Base-by-base conservation (phyloP, 164 flowering plant genomes). In the Magnolia kwangsiensis region DNA sequence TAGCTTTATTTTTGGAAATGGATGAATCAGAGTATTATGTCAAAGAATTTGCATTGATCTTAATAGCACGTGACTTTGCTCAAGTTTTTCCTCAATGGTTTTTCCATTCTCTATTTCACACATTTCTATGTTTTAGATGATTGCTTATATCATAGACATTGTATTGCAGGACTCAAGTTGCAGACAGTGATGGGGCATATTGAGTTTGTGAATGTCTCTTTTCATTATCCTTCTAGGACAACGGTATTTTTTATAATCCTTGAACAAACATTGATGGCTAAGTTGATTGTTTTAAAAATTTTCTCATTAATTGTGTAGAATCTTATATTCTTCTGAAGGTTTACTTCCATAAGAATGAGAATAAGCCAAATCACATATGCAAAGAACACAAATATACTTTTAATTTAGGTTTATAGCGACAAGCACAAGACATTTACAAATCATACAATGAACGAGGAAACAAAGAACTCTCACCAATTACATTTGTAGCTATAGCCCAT, bases 131-230 rank as follows among this genome's bases (percentile, higher is more conserved):
- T 77, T 18, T 69, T 5, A 66, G 31, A 51, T 49, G 55, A 49
- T 69, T 67, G 8, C 3, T 72, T 71, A 19, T 75, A 23, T 51
- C 16, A 10, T 50, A 51, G 59, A 50, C 63, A 49, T 37, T 55
- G 23, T 76, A 24, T 76, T 82, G 51, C 90, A 95, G 98, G 98
- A 73, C 64, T 73, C 68, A 90, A 87, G 81, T 79, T 92, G 87
- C 85, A 84, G 72, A 82, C 71, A 64, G 78, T 93, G 81, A 72
- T 31, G 55, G 98, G 98, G 61, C 87, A 80, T 67, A 82, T 95
- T 77, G 90, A 93, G 69, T 93, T 93, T 84, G 83, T 76, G 74
- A 79, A 92, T 82, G 88, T 93, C 11, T 83, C 92, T 27, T 95
- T 93, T 78, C 72, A 76, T 82, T 95, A 95, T 82, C 82, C 98